Conservation (phyloP, 2,329 filamentous ascomycete species). For the Penicillium hesseltinei region DNA sequence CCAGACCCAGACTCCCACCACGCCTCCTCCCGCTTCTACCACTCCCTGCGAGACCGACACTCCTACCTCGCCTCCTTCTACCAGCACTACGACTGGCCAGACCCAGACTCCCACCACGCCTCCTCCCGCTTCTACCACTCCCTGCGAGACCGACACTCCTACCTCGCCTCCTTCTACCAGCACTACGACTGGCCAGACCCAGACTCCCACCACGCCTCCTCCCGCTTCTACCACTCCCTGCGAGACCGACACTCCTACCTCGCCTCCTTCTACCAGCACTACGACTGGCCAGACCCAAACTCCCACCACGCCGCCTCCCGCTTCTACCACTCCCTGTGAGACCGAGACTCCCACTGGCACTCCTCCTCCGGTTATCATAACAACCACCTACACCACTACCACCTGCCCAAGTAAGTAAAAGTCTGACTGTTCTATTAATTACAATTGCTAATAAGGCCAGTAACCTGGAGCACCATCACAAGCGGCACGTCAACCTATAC, state of each 20-base stretch:
- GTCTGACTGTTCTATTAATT: not conserved
- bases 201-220: no score
- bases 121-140: no score
- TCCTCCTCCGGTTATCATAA: conserved; percentile 18
- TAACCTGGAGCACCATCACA: conserved; percentile 24
- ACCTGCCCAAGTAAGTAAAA: conserved; percentile 30
- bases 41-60: no score
- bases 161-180: no score
- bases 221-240: no score
- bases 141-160: no score
- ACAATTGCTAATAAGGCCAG: conserved; percentile 15
- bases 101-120: no score
- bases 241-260: no score
- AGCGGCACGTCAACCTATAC: conserved; percentile 23
- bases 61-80: no score
- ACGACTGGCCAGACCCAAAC: conserved; percentile 6
- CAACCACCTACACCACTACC: conserved; percentile 27
- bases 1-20: not conserved
- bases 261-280: no score
- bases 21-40: conserved; percentile 8
- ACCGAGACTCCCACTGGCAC: conserved; percentile 1
- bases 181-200: no score
- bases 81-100: no score
- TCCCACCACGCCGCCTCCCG: conserved; percentile 4
- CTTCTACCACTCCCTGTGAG: conserved; percentile 3